Conservation (phyloP, 495 filamentous ascomycete genomes). For the Hypoxylon rickii region DNA sequence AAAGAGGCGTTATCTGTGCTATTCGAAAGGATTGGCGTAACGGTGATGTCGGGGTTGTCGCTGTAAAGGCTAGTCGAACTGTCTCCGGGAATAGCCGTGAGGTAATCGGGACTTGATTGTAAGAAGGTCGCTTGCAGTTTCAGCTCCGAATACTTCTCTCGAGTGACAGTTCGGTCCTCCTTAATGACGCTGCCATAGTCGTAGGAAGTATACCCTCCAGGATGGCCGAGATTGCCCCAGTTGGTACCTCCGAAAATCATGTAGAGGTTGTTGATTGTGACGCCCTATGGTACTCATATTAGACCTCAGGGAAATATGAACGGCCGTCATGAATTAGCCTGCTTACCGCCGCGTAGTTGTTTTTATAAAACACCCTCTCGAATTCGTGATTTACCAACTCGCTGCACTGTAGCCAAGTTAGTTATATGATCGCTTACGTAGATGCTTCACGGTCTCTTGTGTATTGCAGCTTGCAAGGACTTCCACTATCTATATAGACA, state of each 20-base stretch:
- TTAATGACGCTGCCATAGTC: conserved; percentile 71
- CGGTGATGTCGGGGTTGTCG: conserved; percentile 59
- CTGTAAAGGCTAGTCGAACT: conserved; percentile 40
- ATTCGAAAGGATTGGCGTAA: conserved; percentile 60
- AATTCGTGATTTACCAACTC: conserved; percentile 69
- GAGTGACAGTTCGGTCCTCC: conserved; percentile 64
- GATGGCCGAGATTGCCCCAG: conserved; percentile 80
- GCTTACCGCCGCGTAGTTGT: conserved; percentile 70
- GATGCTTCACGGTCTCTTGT: neutral
- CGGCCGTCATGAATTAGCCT: conserved; percentile 2
- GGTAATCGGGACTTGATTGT: conserved; percentile 68
- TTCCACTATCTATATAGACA: too few relatives aligned
- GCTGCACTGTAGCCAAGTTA: conserved; percentile 49
- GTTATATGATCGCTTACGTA: neutral
- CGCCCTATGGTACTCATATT: conserved; percentile 24
- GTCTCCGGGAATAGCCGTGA: conserved; percentile 56
- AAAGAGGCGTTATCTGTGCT: conserved; percentile 58
- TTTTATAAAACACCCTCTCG: conserved; percentile 81
- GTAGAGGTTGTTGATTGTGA: conserved; percentile 43
- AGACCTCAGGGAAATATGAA: neutral
- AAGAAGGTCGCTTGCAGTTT: conserved; percentile 77
- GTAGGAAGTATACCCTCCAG: conserved; percentile 75
- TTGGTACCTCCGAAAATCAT: conserved; percentile 77
- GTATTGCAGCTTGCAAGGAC: neutral
- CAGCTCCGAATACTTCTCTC: conserved; percentile 80